Conservation (phyloP, 306 rosid genomes). For the Gillenia trifoliata region DNA sequence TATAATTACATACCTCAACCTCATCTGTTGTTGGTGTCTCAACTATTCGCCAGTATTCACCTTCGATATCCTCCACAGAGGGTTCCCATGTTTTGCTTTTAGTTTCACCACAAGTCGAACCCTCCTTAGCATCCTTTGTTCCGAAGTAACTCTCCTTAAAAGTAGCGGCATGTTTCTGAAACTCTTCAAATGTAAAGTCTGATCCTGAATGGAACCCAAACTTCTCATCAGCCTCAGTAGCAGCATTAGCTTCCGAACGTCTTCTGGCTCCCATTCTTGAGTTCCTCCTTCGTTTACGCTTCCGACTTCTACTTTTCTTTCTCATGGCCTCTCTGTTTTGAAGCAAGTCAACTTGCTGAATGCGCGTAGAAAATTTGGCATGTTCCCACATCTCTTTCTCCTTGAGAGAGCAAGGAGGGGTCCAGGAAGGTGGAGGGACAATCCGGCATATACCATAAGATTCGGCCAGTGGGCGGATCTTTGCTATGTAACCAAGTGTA, state of each 20-base stretch:
- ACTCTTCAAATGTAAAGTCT: conserved; percentile 63
- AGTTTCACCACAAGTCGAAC: conserved; percentile 22
- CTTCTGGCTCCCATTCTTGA: conserved; percentile 56
- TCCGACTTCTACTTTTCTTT: conserved; percentile 75
- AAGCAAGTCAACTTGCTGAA: conserved; percentile 87
- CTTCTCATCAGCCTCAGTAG: conserved; percentile 58
- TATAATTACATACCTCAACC: conserved; percentile 64
- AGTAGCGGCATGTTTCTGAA: conserved; percentile 51
- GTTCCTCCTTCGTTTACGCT: conserved; percentile 62
- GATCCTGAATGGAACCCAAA: conserved; percentile 85
- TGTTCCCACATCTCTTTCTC: conserved; percentile 70
- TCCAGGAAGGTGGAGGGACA: conserved; percentile 90
- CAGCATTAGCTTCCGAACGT: conserved; percentile 46
- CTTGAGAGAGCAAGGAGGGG: conserved; percentile 87
- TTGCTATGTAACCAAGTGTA: conserved; percentile 78
- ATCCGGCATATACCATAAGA: conserved; percentile 88
- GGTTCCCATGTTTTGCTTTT: conserved; percentile 39
- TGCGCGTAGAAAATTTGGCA: conserved; percentile 75
- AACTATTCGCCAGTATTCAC: conserved; percentile 96
- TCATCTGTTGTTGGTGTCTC: conserved; percentile 84
- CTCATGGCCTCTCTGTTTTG: conserved; percentile 96
- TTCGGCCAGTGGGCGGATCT: conserved; percentile 73
- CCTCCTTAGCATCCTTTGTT: conserved; percentile 35
- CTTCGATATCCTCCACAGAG: conserved; percentile 81
- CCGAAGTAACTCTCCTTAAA: conserved; percentile 77